Evolutionary conservation across 768 basidiomycete species (phyloP).

Genomic region (Pisolithus tinctorius): DNA sequence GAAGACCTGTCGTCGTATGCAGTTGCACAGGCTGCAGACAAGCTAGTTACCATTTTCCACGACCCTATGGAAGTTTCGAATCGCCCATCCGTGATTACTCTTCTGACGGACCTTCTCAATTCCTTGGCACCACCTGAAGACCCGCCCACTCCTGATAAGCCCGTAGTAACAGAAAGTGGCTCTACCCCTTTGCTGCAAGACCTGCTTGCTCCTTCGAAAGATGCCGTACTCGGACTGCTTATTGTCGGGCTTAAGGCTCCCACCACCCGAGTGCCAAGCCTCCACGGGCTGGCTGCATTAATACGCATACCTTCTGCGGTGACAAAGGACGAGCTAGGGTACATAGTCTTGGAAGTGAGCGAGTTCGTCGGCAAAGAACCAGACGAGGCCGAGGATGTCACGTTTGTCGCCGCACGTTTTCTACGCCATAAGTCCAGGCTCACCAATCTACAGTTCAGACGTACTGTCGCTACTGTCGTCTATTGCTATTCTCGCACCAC

Average conservation of each 20-base stretch:
- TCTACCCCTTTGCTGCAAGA: constrained; percentile 5
- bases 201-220: constrained; percentile 57
- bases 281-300: constrained; percentile 61
- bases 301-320: constrained; percentile 60
- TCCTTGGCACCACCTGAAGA: constrained; percentile 25
- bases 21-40: constrained; percentile 61
- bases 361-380: constrained; percentile 49
- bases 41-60: constrained; percentile 70
- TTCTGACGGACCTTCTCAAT: constrained; percentile 60
- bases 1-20: constrained; percentile 66
- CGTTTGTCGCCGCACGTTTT: constrained; percentile 23
- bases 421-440: not conserved
- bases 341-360: constrained; percentile 69
- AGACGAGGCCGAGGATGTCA: constrained; percentile 50
- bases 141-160: not conserved
- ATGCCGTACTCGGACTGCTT: constrained; percentile 63
- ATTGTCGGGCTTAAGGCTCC: constrained; percentile 50
- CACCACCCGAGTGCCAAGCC: constrained; percentile 48
- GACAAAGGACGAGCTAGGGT: constrained; percentile 67
- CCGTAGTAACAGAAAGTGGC: constrained; percentile 29
- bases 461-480: constrained; percentile 56
- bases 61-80: constrained; percentile 62
- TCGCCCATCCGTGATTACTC: constrained; percentile 57
- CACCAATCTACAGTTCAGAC: constrained; percentile 38
- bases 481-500: constrained; percentile 53